Base-by-base conservation (phyloP, 306 rosid species). In the Hylodesmum podocarpum region DNA sequence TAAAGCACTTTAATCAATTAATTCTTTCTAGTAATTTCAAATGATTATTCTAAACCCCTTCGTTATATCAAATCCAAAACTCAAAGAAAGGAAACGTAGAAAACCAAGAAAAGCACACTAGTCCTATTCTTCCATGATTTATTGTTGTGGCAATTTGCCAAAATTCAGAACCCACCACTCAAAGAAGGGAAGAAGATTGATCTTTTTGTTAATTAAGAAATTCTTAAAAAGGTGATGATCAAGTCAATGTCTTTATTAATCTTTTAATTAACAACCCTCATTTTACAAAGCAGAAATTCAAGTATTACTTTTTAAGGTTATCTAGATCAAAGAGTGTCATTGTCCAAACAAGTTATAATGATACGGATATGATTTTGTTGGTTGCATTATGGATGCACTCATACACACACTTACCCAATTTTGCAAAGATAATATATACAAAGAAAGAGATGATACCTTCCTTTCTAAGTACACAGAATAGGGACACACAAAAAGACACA, bases 211-310 rank as follows among this genome's bases (percentile, higher is more conserved):
- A 72, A 73, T 66, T 68, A 49, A 9, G 27, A 13, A 12, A 37
- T 16, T 46, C 22, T 28, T 21, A 24, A 21, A 57, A 36, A 50
- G 24, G 58, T 15, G 16, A 47, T 59, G 66, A 49, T 57, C 55
- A 78, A 62, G 87, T 87, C 86, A 85, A 83, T 69, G 80, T 73
- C 77, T 86, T 71, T 39, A 62, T 81, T 80, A 83, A 75, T 80
- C 72, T 50, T 59, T 74, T 70, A 40, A 40, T n/a, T n/a, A n/a
- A n/a, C n/a, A 51, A 73, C 59, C 79, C 51, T 14, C 64, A 76
- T 65, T 78, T 76, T 58, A 75, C 76, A 77, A 81, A 65, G 40
- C 22, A 22, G 22, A 75, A 59, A 27, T 28, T 39, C 59, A 49
- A 76, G 78, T 44, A 36, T 49, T 33, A 25, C 33, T 70, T 74